Evolutionary conservation across 179 eudicot genomes (phyloP), one percentile per base, ranked within the genome.

Genomic region (Heliamphora ciliata): DNA sequence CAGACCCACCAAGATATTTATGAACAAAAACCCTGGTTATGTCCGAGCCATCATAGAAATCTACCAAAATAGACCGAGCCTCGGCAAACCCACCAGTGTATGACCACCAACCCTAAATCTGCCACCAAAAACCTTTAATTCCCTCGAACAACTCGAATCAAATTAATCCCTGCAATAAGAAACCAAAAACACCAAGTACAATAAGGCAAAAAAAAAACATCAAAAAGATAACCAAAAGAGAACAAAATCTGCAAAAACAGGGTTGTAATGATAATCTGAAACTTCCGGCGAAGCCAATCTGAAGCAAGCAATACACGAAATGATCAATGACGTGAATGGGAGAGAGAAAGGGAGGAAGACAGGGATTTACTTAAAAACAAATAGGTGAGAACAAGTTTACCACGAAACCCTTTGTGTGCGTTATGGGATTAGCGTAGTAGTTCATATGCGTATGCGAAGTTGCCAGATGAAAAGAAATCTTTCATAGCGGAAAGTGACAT

Each of bases 391-490:
- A 78, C 78, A 71, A 65, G 67, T 78, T 79, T 18, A 71, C 46
- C 82, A 83, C 84, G 82, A 78, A 78, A 83, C 82, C 78, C 59
- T 60, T 14, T 51, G 77, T 70, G 66, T 59, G 15, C 4, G 40
- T 31, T 31, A 31, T 1, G 40, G 40, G 40, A 31, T 31, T 31
- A 31, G 40, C 40, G 40, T 31, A 31, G 40, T 31, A 31, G 40
- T 31, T 31, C 40, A 31, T 31, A 31, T 31, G 40, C 40, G 40
- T 31, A 31, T 31, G 40, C 40, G 40, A 31, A 31, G 40, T 31
- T 31, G 40, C 40, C 40, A 31, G 40, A 31, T 31, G 40, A 31
- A 31, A 31, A 31, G 40, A 31, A 31, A 31, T 31, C 40, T 31
- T 31, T 31, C 40, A 31, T 31, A 0, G 40, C 40, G 40, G 40